Percentiles rank a stretch among this genome's conserved stretches.
Evolutionary conservation across 805 yeast species (phyloP).

Genomic region (Scheffersomyces ergatensis): DNA sequence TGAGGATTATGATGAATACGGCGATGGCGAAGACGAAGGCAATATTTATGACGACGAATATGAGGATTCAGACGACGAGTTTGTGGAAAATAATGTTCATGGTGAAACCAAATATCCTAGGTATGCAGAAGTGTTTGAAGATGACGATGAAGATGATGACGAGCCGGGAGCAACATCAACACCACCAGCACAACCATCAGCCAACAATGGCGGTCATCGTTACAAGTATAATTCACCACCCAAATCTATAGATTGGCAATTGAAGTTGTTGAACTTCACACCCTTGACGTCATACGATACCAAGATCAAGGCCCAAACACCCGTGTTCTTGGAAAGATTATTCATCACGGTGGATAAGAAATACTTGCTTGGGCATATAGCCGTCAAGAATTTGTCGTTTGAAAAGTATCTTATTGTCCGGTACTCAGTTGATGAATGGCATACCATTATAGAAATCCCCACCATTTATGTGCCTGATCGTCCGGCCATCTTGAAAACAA

Average conservation of each 20-base stretch:
- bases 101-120: constrained; percentile 10
- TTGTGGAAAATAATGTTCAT: constrained; percentile 4
- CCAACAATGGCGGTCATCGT: constrained; percentile 6
- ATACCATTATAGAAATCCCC: constrained; percentile 65
- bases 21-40: constrained; percentile 12
- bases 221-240: background rate
- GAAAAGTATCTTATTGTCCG: constrained; percentile 66
- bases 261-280: constrained; percentile 42
- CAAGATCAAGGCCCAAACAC: constrained; percentile 33
- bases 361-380: constrained; percentile 66
- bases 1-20: constrained; percentile 20
- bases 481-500: constrained; percentile 45
- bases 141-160: constrained; percentile 6
- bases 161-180: too few species aligned
- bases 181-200: too few species aligned
- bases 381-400: constrained; percentile 73
- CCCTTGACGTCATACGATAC: constrained; percentile 42
- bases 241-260: constrained; percentile 37
- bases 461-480: constrained; percentile 59
- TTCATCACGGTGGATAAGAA: constrained; percentile 58
- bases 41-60: constrained; percentile 15
- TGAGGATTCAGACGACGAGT: constrained; percentile 6
- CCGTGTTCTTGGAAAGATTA: constrained; percentile 65
- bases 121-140: constrained; percentile 1
- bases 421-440: constrained; percentile 80